Conservation (phyloP, 371 early-diverging fungal genomes). For the Rhizopus arrhizus region DNA sequence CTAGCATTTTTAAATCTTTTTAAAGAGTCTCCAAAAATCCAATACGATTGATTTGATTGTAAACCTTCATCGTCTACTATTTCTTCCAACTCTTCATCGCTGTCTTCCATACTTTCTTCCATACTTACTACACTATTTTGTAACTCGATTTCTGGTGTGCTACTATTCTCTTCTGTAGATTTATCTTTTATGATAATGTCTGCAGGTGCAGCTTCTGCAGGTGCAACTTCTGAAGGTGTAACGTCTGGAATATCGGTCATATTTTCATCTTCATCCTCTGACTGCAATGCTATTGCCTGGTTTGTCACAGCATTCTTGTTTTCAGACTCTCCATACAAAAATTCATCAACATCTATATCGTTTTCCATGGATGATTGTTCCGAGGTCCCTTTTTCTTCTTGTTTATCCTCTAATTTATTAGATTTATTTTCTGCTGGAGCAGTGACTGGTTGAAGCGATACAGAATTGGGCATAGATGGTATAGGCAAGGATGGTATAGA, state of each 20-base stretch:
- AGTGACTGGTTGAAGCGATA: not conserved
- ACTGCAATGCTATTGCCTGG: not conserved
- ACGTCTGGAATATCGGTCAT: not conserved
- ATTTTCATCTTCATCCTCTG: slow-evolving; percentile 11
- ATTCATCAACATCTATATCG: slow-evolving; percentile 40
- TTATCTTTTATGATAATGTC: not conserved
- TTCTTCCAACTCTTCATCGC: slow-evolving; percentile 5
- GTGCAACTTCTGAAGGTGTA: not conserved
- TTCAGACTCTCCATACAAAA: slow-evolving; percentile 37
- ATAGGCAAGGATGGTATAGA: slow-evolving; percentile 10
- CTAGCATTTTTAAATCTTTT: slow-evolving; percentile 39
- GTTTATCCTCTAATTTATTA: slow-evolving; percentile 1
- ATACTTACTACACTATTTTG: slow-evolving; percentile 3
- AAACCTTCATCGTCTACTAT: slow-evolving; percentile 7
- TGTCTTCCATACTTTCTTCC: not conserved
- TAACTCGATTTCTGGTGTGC: slow-evolving; percentile 7
- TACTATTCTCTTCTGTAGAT: slow-evolving; percentile 1
- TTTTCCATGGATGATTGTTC: slow-evolving; percentile 7
- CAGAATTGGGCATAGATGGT: slow-evolving; percentile 18
- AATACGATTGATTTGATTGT: slow-evolving; percentile 46
- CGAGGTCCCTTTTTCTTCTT: not conserved
- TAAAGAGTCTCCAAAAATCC: slow-evolving; percentile 52
- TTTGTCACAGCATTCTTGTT: not conserved
- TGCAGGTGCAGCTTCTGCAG: not conserved
- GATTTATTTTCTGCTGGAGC: slow-evolving; percentile 4